Conservation (phyloP, 495 filamentous ascomycete genomes). For the Talaromyces ruber region DNA sequence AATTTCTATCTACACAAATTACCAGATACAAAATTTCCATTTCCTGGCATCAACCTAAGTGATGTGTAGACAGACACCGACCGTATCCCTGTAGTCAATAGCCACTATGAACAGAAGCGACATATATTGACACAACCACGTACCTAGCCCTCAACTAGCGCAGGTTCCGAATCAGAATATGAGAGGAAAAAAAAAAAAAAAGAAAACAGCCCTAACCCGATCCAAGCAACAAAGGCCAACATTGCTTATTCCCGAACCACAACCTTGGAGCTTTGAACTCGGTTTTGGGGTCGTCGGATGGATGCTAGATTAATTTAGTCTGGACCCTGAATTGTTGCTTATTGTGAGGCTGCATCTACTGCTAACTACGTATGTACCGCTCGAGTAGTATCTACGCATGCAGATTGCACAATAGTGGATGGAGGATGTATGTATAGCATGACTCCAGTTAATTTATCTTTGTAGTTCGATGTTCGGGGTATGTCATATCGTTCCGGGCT, state of each 20-base stretch:
- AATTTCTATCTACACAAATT: background rate
- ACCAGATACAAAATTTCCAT: background rate
- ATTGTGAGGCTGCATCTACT: background rate
- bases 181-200: background rate
- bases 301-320: background rate
- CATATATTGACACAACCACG: background rate
- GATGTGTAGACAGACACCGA: background rate
- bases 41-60: background rate
- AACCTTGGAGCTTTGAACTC: background rate
- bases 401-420: background rate
- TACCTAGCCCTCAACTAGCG: background rate
- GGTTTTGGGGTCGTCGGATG: background rate
- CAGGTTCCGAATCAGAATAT: background rate
- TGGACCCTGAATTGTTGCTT: background rate
- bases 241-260: constrained; percentile 3
- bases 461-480: background rate
- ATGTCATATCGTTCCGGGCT: background rate
- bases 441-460: background rate
- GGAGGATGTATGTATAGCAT: too few relatives aligned
- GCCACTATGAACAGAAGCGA: background rate
- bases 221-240: background rate
- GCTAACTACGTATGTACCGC: background rate
- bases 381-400: background rate
- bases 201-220: background rate
- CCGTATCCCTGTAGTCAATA: background rate